Evolutionary conservation across 192 early-diverging fungal genomes (phyloP), one percentile per base, ranked within the genome.

Genomic region (Diversispora eburnea): DNA sequence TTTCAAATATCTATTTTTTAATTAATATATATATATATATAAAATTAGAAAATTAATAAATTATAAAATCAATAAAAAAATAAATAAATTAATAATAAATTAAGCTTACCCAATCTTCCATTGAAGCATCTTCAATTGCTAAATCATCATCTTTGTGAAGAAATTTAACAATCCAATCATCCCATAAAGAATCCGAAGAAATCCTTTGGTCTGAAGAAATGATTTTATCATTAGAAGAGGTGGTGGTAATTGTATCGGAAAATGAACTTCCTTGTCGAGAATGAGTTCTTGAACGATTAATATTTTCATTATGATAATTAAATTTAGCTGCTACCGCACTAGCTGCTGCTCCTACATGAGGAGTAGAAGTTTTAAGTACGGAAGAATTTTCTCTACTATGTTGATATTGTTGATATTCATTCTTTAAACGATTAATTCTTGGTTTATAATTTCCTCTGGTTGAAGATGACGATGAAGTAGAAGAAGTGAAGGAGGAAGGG

Each of bases 101-200:
- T 0, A 13, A 17, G n/a, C 12, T 17, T 54, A 54, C 51, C 51
- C 51, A 54, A 17, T 54, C 51, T 17, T 54, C 51, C 51, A 54
- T 54, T 25, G 20, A 15, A 33, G n/a, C 42, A 15, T 62, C 60
- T 3, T 62, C 60, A 7, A 9, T 22, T 3, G 9, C 8, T 3
- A 33, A 6, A 3, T n/a, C 7, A 13, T 33, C 22, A 45, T 65
- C 42, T 19, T 65, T n/a, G 19, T 41, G 3, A 48, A 65, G 42
- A 65, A 19, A 65, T 48, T 65, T 65, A 12, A 65, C 33, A 43
- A 65, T 65, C 63, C 63, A 65, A 65, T 65, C 63, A 5, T 65
- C 63, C 63, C 63, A 65, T 45, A 65, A 20, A 33, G 63, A 65
- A 5, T 65, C 63, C 12, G 41, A 43, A 7, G 46, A 47, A 43